phyloP scores from a whole-genome alignment of 345 rosid species.

The Sonneratia caseolaris region DNA sequence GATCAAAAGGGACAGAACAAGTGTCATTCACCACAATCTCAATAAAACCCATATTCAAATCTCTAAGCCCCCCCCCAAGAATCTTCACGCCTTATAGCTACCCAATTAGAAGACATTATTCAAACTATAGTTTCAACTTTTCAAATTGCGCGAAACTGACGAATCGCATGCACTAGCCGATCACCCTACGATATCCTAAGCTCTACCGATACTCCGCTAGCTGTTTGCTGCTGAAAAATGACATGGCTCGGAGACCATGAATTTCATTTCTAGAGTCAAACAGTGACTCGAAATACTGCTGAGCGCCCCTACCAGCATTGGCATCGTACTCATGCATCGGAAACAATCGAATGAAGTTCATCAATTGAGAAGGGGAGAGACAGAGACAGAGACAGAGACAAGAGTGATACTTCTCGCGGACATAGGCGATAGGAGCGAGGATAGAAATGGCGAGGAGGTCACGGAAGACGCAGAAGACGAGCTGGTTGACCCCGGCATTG shows the following conservation, averaged over 20 bases:
- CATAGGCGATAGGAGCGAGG: slow-evolving; percentile 79
- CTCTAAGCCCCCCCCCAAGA: too few species aligned
- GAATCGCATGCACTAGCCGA: too few species aligned
- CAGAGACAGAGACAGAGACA: not conserved
- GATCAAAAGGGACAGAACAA: too few species aligned
- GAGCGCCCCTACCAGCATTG: not conserved
- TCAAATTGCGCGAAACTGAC: too few species aligned
- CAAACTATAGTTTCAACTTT: too few species aligned
- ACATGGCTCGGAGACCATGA: not conserved
- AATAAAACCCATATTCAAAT: too few species aligned
- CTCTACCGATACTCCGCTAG: not conserved
- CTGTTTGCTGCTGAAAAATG: too few species aligned
- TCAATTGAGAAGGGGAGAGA: not conserved
- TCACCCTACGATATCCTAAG: not conserved
- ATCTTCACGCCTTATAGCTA: too few species aligned
- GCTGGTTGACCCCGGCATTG: slow-evolving; percentile 88
- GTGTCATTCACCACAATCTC: too few species aligned
- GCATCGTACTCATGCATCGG: not conserved
- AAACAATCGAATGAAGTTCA: not conserved
- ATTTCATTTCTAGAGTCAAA: not conserved
- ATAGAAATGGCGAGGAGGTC: slow-evolving; percentile 85
- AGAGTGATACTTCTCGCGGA: slow-evolving; percentile 62
- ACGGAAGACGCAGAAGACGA: slow-evolving; percentile 89
- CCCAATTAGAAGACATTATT: too few species aligned
- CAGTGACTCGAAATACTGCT: not conserved